These are phyloP conservation scores for Blastocystis sp. DNA, from an alignment of 352 stramenopile genomes.

Conservation along the genomic window DNA sequence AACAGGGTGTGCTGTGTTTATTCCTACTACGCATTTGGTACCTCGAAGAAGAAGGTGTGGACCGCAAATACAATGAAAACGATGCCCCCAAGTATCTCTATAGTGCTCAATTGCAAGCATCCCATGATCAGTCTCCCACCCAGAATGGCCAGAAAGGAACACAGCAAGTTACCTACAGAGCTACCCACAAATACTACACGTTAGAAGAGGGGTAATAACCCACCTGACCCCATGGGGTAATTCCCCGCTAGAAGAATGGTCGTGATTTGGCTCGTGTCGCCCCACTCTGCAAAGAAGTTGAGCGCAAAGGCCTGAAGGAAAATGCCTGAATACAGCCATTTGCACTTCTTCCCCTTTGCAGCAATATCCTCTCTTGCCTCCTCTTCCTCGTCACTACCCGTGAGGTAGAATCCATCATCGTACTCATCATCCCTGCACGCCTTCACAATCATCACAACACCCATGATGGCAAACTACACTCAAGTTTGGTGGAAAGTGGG, in stretches of 20 bases:
- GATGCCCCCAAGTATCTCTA: background rate
- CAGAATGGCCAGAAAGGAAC: background rate
- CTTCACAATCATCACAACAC: background rate
- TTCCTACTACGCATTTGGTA: background rate
- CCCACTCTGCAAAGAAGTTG: constrained; percentile 83
- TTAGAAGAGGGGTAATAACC: background rate
- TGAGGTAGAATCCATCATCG: background rate
- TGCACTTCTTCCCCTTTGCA: background rate
- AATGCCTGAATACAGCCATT: constrained; percentile 3
- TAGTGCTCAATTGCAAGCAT: background rate
- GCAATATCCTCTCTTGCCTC: background rate
- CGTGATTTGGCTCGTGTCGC: constrained; percentile 78
- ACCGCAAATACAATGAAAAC: background rate
- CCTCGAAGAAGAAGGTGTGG: background rate
- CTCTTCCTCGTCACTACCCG: background rate
- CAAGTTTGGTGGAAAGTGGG: background rate
- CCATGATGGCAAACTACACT: background rate
- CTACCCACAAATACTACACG: background rate
- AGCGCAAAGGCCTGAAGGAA: constrained; percentile 76
- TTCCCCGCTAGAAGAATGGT: constrained; percentile 52
- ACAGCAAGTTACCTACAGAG: background rate
- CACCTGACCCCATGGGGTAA: constrained; percentile 19
- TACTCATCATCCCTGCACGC: background rate
- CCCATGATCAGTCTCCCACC: background rate
- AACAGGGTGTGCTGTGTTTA: background rate